These are phyloP conservation scores for Pseudocercospora crystallina DNA, from an alignment of 2,329 filamentous ascomycete genomes.

Conservation along the genomic window DNA sequence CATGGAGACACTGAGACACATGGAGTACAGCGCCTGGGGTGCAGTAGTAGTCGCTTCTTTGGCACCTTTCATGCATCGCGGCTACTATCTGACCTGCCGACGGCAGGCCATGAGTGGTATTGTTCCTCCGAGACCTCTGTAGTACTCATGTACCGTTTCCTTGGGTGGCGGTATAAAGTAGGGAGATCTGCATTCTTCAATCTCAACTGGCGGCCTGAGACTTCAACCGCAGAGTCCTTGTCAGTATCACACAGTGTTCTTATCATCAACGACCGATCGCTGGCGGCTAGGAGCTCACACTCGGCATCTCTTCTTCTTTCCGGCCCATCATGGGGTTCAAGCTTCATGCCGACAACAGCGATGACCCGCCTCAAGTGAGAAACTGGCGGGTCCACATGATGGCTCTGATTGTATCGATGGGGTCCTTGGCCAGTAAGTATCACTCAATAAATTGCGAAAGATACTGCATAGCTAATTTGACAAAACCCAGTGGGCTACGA, in stretches of 20 bases:
- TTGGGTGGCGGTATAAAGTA: slow-evolving; percentile 8
- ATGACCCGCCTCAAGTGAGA: slow-evolving; percentile 63
- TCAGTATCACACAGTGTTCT: no score
- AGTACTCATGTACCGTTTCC: no score
- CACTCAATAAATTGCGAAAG: no score
- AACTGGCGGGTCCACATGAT: slow-evolving; percentile 66
- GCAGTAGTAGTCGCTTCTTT: not conserved
- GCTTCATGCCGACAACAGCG: slow-evolving; percentile 17
- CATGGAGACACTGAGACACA: slow-evolving; percentile 2
- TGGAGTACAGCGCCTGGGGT: slow-evolving; percentile 6
- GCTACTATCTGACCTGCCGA: no score
- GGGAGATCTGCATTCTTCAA: slow-evolving; percentile 1
- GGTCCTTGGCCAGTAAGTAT: slow-evolving; percentile 37
- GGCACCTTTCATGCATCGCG: no score
- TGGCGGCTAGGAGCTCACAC: no score
- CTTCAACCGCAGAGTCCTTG: not conserved
- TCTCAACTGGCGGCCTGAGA: slow-evolving; percentile 14
- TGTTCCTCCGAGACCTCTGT: no score
- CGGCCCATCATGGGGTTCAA: slow-evolving; percentile 13
- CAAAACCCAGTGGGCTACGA: slow-evolving; percentile 29
- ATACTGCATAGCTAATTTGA: no score
- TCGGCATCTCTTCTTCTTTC: not conserved
- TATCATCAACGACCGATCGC: no score
- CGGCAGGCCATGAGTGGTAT: no score
- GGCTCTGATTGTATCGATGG: slow-evolving; percentile 56